phyloP scores from a whole-genome alignment of 75 land plant genomes.

The Cryptomeria japonica region DNA sequence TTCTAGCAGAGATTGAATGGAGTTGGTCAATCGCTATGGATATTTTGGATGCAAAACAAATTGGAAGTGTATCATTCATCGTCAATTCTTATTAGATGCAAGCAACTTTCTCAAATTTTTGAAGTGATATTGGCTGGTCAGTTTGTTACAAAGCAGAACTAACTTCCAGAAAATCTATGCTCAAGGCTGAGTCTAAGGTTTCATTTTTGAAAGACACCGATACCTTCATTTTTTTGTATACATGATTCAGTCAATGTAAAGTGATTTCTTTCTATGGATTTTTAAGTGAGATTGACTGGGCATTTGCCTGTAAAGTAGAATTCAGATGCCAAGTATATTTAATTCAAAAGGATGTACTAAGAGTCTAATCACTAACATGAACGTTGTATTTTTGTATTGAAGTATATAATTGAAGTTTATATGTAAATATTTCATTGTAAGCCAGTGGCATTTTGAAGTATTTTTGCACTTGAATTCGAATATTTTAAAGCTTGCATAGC shows the following conservation, averaged over 20 bases:
- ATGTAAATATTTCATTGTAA: neutral
- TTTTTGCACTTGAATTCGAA: neutral
- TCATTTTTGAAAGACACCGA: neutral
- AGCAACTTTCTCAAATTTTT: neutral
- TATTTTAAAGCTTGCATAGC: neutral
- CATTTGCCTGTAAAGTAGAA: neutral
- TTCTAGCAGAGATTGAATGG: too few species aligned
- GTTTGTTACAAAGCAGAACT: neutral
- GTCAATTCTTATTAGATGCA: neutral
- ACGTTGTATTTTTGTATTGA: neutral
- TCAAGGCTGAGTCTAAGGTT: neutral
- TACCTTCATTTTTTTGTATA: neutral
- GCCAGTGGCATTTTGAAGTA: neutral
- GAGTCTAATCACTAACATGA: neutral
- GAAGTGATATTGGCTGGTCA: neutral
- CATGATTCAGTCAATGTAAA: neutral
- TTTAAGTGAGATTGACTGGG: neutral
- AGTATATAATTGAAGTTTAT: neutral
- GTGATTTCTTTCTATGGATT: neutral
- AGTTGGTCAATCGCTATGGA: neutral
- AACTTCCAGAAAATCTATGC: neutral
- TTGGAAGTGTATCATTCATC: neutral
- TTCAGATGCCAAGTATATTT: neutral
- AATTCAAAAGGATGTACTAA: neutral
- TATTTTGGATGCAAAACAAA: neutral